Conservation (phyloP, 352 stramenopile genomes). For the Elongisporangium anandrum region DNA sequence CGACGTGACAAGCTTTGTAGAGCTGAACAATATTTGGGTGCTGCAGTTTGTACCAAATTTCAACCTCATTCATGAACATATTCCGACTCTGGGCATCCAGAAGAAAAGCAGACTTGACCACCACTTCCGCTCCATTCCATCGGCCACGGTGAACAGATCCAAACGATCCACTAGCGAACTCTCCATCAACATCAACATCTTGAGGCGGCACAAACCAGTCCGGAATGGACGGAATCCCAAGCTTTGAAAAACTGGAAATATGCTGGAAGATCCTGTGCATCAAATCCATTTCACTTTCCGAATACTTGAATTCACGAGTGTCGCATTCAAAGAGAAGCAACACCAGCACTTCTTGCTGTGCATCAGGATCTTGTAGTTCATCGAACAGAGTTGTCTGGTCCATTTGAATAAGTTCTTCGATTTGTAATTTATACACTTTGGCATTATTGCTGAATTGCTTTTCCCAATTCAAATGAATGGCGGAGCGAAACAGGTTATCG, state of each 20-base stretch:
- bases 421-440: background rate
- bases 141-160: constrained; percentile 20
- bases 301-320: constrained; percentile 9
- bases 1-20: constrained; percentile 28
- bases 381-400: constrained; percentile 1
- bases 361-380: background rate
- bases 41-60: constrained; percentile 21
- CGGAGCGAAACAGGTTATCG: no score
- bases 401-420: background rate
- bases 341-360: constrained; percentile 10
- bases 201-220: constrained; percentile 24
- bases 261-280: background rate
- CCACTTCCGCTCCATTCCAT: constrained; percentile 25
- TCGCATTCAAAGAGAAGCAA: constrained; percentile 11
- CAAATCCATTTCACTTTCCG: constrained; percentile 1
- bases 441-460: background rate
- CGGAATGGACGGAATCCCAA: constrained; percentile 2
- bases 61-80: constrained; percentile 25
- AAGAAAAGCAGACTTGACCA: constrained; percentile 18
- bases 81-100: constrained; percentile 5
- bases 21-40: constrained; percentile 31
- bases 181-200: no score
- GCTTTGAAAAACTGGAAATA: no score
- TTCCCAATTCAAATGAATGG: background rate
- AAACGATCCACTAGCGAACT: constrained; percentile 23